phyloP scores from a whole-genome alignment of 2,329 filamentous ascomycete genomes.

The Thielaviopsis punctulata region DNA sequence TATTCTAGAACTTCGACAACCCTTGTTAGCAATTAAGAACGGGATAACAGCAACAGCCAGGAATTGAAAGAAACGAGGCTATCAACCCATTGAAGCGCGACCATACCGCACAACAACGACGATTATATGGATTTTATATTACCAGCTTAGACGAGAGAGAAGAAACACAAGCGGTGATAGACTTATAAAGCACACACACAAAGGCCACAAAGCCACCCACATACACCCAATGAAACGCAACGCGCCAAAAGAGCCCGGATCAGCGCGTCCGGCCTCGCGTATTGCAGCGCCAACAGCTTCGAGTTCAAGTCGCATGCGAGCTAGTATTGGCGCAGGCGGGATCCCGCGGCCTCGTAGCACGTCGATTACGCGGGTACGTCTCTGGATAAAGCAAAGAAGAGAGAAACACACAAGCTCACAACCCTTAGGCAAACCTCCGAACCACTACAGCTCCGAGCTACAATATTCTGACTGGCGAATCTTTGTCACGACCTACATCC shows the following conservation, averaged over 20 bases:
- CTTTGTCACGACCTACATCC: slow-evolving; percentile 21
- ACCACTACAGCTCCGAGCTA: slow-evolving; percentile 26
- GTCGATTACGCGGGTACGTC: slow-evolving; percentile 7
- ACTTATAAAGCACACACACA: no score
- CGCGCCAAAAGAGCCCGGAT: slow-evolving; percentile 6
- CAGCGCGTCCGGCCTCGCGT: slow-evolving; percentile 10
- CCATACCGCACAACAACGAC: no score
- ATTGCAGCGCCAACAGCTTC: slow-evolving; percentile 7
- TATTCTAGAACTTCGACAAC: neutral
- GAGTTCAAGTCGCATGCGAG: slow-evolving; percentile 6
- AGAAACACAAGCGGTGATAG: no score
- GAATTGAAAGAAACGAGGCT: no score
- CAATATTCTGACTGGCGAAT: slow-evolving; percentile 38
- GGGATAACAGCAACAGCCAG: neutral
- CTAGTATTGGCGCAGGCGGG: slow-evolving; percentile 6
- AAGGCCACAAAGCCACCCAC: no score
- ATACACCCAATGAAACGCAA: slow-evolving; percentile 10
- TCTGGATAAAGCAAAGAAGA: neutral
- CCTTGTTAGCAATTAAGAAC: neutral
- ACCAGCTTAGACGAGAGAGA: no score
- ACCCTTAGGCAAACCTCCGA: slow-evolving; percentile 4
- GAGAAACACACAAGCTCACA: slow-evolving; percentile 19
- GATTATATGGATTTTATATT: no score
- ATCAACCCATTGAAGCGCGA: neutral
- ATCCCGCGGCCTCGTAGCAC: slow-evolving; percentile 6